Percentiles rank a stretch among this genome's conserved stretches.
Conservation (phyloP, 805 yeast species). For the Nadsonia fulvescens region DNA sequence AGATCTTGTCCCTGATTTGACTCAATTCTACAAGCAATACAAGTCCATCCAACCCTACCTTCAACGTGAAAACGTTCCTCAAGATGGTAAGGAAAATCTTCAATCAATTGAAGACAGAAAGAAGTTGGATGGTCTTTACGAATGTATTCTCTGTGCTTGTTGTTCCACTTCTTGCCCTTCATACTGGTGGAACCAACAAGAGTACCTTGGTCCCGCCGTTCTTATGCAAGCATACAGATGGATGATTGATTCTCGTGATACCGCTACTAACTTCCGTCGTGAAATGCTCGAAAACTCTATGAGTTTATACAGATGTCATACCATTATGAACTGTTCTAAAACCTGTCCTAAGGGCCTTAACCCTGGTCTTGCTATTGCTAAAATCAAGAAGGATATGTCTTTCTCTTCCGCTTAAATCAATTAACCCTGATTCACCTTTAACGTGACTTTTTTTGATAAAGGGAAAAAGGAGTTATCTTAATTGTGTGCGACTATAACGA, state of each 20-base stretch:
- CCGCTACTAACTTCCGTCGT: slow-evolving; percentile 64
- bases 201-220: slow-evolving; percentile 96
- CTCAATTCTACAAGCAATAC: slow-evolving; percentile 94
- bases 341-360: slow-evolving; percentile 98
- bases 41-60: slow-evolving; percentile 93
- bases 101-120: slow-evolving; percentile 85
- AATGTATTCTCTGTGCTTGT: slow-evolving; percentile 95
- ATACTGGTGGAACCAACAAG: slow-evolving; percentile 99
- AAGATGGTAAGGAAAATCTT: slow-evolving; percentile 80
- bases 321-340: slow-evolving; percentile 93
- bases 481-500: no score
- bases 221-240: slow-evolving; percentile 98
- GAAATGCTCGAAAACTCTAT: slow-evolving; percentile 87
- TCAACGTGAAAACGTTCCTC: slow-evolving; percentile 65
- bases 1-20: slow-evolving; percentile 93
- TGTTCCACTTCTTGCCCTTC: slow-evolving; percentile 99
- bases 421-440: no score
- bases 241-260: slow-evolving; percentile 93
- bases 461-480: no score
- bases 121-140: slow-evolving; percentile 90
- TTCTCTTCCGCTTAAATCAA: no score
- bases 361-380: slow-evolving; percentile 95
- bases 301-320: slow-evolving; percentile 96
- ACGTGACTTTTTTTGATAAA: no score
- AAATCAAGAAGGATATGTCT: slow-evolving; percentile 85